These are phyloP conservation scores for Sphagnurus paluster DNA, from an alignment of 1,284 basidiomycete species.

Conservation along the genomic window DNA sequence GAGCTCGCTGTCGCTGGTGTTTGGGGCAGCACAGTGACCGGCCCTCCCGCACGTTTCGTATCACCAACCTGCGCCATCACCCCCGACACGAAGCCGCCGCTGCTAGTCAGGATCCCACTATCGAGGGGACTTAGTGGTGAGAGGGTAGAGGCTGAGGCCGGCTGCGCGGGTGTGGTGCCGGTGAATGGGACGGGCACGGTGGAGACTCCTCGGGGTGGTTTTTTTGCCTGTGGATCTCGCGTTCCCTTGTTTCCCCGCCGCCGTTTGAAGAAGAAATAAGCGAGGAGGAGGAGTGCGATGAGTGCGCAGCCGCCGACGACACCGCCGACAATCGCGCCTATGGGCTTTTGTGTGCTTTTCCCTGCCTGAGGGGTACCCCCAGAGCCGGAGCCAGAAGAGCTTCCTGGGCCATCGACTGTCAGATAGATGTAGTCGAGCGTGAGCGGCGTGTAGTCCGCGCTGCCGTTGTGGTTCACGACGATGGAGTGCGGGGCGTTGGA, in stretches of 20 bases:
- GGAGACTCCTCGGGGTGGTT: too few species aligned
- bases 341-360: not conserved
- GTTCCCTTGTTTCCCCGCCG: not conserved
- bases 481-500: conserved; percentile 20
- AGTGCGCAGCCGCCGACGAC: conserved; percentile 21
- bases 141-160: not conserved
- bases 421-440: conserved; percentile 19
- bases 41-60: not conserved
- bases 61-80: not conserved
- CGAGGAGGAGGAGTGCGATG: conserved; percentile 5
- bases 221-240: too few species aligned
- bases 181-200: not conserved
- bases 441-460: conserved; percentile 20
- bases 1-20: too few species aligned
- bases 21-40: too few species aligned
- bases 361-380: not conserved
- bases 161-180: not conserved
- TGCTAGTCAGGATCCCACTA: not conserved
- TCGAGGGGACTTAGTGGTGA: not conserved
- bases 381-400: not conserved
- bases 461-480: conserved; percentile 22
- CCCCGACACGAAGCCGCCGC: not conserved
- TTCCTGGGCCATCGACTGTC: too few species aligned
- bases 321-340: conserved; percentile 27
- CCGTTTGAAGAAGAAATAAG: not conserved